Conservation (phyloP, 179 eudicot genomes). For the Gypsophila paniculata region DNA sequence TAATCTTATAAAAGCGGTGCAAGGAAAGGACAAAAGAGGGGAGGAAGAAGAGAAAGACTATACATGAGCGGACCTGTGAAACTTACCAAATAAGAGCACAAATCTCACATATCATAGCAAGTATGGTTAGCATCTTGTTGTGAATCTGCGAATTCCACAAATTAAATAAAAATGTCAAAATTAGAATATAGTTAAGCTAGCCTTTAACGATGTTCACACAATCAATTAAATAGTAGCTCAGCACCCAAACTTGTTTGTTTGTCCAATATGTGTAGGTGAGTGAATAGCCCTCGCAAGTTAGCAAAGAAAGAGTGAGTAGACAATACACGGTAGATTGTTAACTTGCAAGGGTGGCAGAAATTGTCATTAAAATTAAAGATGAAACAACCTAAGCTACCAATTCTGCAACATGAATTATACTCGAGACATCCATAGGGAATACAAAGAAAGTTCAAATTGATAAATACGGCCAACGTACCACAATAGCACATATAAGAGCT, state of each 20-base stretch:
- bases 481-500: slow-evolving; percentile 71
- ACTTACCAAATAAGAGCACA: slow-evolving; percentile 85
- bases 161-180: neutral
- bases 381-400: neutral
- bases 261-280: too few species aligned
- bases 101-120: slow-evolving; percentile 81
- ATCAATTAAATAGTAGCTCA: neutral
- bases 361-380: too few species aligned
- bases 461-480: slow-evolving; percentile 42
- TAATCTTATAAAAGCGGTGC: neutral
- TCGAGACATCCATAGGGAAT: neutral
- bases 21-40: too few species aligned
- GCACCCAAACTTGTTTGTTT: too few species aligned
- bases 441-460: neutral
- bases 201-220: neutral
- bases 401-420: neutral
- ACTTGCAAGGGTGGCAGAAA: too few species aligned
- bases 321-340: too few species aligned
- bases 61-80: slow-evolving; percentile 5
- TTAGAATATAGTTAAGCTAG: neutral
- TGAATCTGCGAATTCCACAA: slow-evolving; percentile 55
- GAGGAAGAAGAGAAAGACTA: neutral
- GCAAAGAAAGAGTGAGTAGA: too few species aligned
- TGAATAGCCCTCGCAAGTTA: too few species aligned
- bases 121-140: slow-evolving; percentile 65